Evolutionary conservation across 768 basidiomycete species (phyloP), one percentile per base, ranked within the genome.

Genomic region (Collybia sordida): DNA sequence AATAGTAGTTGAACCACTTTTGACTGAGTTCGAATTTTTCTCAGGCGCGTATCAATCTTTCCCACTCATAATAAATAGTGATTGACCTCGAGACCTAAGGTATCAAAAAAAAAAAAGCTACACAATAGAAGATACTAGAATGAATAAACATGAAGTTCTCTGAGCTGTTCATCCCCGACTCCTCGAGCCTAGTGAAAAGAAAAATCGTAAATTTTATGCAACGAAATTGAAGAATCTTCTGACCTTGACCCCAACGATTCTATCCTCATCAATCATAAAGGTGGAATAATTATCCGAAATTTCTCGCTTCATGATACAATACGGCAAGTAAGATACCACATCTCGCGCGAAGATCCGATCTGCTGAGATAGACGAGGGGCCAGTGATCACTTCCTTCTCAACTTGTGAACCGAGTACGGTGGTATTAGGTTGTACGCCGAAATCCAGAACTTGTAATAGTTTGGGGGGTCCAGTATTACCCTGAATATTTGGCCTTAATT

Each of bases 221-320:
- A 24, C n/a, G 17, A 23, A 36, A 38, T 2, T 12, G 22, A 18
- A 24, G 8, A 7, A 3, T 15, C 5, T 8, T 53, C 55, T 36
- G 14, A 62, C 60, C 43, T 59, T 57, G 15, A 59, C 36, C 23
- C 54, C 60, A 47, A 62, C 47, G 15, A 62, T 48, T n/a, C 52
- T 40, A 19, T 62, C 54, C 36, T 59, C 60, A 24, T 59, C 60
- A 38, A 62, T 56, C 58, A 62, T 59, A 35, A 50, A 62, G 7
- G 52, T 52, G 9, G 47, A 50, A 40, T 62, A 62, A 18, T 37
- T 36, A 21, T 53, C 52, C 5, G 28, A 28, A 12, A 54, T 35
- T 8, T 38, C 41, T 11, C 55, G 47, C 6, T 38, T 27, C 11
- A 34, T 41, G 9, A 39, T 11, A 46, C 36, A 38, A 35, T 54